Evolutionary conservation across 495 filamentous ascomycete species (phyloP).

Genomic region (Penicillium crystallinum): DNA sequence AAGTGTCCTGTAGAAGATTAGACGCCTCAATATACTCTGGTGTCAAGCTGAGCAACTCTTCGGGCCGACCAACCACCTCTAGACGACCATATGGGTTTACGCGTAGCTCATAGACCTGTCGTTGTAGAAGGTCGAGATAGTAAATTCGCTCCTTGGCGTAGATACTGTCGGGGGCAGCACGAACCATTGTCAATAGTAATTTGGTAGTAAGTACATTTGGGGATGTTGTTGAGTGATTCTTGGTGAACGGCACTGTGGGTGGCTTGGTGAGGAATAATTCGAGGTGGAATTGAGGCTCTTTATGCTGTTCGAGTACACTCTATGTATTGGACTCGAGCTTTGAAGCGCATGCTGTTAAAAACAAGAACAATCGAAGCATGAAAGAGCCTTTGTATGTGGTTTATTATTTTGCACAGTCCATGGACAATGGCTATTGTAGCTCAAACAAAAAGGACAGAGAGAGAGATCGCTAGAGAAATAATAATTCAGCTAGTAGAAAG

Average conservation of each 20-base stretch:
- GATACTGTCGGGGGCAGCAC: neutral
- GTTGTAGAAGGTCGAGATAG: neutral
- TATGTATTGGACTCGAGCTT: neutral
- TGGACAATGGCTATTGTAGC: neutral
- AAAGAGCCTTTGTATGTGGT: neutral
- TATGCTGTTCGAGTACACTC: neutral
- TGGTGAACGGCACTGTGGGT: neutral
- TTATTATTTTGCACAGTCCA: neutral
- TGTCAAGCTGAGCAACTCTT: neutral
- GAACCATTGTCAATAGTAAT: neutral
- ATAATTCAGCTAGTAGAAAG: no score
- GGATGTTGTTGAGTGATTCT: neutral
- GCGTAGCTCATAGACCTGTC: neutral
- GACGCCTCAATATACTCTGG: neutral
- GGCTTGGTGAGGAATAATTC: neutral
- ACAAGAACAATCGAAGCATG: neutral
- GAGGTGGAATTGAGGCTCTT: neutral
- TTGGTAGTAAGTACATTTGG: neutral
- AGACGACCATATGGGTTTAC: neutral
- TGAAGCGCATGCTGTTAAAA: neutral
- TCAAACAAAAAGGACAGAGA: neutral
- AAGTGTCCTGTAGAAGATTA: neutral
- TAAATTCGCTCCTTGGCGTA: neutral
- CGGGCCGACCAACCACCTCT: neutral
- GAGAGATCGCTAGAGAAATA: neutral